Base-by-base conservation (phyloP, 2,329 filamentous ascomycete genomes). In the Stemphylium beticola region DNA sequence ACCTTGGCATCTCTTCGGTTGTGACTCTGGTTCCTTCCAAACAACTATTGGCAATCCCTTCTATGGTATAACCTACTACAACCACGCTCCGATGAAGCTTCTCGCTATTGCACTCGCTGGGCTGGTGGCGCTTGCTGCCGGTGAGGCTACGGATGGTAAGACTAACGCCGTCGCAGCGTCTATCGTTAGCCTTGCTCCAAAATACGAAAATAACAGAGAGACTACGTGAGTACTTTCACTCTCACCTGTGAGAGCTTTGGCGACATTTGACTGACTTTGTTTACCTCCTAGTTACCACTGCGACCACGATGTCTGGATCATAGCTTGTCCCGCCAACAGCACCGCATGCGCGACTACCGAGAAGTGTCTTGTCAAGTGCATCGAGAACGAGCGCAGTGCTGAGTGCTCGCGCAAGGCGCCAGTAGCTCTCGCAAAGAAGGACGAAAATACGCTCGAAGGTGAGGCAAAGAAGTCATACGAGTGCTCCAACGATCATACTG, bases 41-140 rank as follows among this genome's bases (percentile, higher is more conserved):
- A 34, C 29, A 8, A 10, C 3, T 11, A 4, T 29, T 11, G 26
- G 4, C 8, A 29, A 18, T 9, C n/a, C 34, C 34, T 26, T 22
- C 18, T 1, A 45, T 20, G 9, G 20, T 14, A 24, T 14, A 41
- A 15, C 15, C 4, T 8, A 26, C 12, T 5, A 0, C 12, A 8
- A 33, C 3, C 4, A 18, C 22, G 12, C 39, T 49, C 31, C 38
- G 5, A 62, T 60, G 54, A 62, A 55, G 39, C 46, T 52, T 15
- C 15, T 49, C 32, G 15, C 33, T 8, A 5, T 43, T 47, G 48
- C 48, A n/a, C 40, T 60, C 22, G 15, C 38, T 31, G 47, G 48
- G 9, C 34, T 61, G 6, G 34, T 46, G 15, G 40, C 43, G n/a
- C 38, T 62, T 15, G 45, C 26, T 24, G 39, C 18, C 33, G 49